Evolutionary conservation across 257 asterid species (phyloP), one percentile per base, ranked within the genome.

Genomic region (Capsicum pubescens): DNA sequence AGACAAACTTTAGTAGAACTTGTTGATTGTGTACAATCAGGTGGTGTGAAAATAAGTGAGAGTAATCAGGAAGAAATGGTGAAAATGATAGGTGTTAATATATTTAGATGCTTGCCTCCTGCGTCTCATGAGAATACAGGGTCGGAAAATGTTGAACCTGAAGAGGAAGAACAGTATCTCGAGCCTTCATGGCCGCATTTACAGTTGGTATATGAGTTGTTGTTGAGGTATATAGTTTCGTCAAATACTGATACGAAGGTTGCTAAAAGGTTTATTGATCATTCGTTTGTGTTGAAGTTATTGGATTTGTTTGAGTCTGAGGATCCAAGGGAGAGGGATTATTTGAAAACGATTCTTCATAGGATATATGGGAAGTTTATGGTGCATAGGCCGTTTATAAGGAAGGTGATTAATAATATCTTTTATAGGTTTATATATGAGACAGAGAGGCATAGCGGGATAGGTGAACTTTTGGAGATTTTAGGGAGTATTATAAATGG

Each of bases 401-500:
- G 99, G 90, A 95, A 93, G 87, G 93, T 93, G 2, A 95, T 95
- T 60, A 93, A 93, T 79, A 91, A 94, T 74, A 91, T 95, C 60
- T 93, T 95, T 82, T 95, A 91, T 58, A 86, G 95, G 86, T 93
- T 92, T 91, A 87, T 95, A 79, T 93, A 90, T 48, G 99, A 95
- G 90, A 90, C 93, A 0, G 97, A 90, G 86, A 90, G 92, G 86
- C 97, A 93, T 79, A 89, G 89, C 77, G 99, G 99, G 84, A 90
- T 95, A 7, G 95, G 92, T 44, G 99, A 95, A 91, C 89, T 95
- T 46, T 70, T 95, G 94, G 99, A 95, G 93, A 93, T 95, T 52
- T 90, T 93, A 8, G 99, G 98, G 83, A 95, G 98, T 81, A 93
- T 95, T 79, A 93, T 95, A 58, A 95, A 93, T 84, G 98, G 98